Evolutionary conservation across 1,284 basidiomycete genomes (phyloP), one percentile per base, ranked within the genome.

Genomic region (Irpex sp.): DNA sequence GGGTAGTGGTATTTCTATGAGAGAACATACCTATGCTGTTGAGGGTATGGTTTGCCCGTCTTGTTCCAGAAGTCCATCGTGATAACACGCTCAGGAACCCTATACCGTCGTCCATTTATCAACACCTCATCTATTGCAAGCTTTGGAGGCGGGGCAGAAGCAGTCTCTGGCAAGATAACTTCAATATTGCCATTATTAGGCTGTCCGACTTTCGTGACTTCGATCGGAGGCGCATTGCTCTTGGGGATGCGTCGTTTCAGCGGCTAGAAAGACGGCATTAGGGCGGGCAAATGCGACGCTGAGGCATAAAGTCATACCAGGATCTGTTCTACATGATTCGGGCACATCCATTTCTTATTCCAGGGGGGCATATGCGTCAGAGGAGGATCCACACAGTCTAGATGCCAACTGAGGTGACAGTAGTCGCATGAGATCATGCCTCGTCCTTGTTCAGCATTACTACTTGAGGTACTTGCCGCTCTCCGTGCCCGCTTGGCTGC

Each of bases 311-410:
- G 17, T 63, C 88, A 74, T 71, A 92, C 91, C 66, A 92, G 75
- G 63, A 91, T 82, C 66, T 89, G 87, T 65, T 97, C 93, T 34
- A 89, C 88, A 74, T 99, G 97, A 71, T 96, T 94, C 1, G 97
- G 97, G 77, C 97, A 99, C 94, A 97, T 98, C 97, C 97, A 99
- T 76, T 96, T 97, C 78, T 90, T 90, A 67, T 87, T 87, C 62
- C 91, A 86, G 31, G 90, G 85, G 3, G 97, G 97, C 86, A 98
- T 90, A 55, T 83, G 83, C 19, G 90, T 82, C 69, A 98, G 79
- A 2, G 97, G 97, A 17, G 97, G 97, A 70, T 93, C 89, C 38
- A 99, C 81, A 73, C 97, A 99, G 75, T 99, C 97, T 62, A 98
- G 84, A 75, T 99, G 97, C 94, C 97, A 99, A 75, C 97, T 93